Conservation (phyloP, 257 asterid genomes). For the Leonotis leonurus region DNA sequence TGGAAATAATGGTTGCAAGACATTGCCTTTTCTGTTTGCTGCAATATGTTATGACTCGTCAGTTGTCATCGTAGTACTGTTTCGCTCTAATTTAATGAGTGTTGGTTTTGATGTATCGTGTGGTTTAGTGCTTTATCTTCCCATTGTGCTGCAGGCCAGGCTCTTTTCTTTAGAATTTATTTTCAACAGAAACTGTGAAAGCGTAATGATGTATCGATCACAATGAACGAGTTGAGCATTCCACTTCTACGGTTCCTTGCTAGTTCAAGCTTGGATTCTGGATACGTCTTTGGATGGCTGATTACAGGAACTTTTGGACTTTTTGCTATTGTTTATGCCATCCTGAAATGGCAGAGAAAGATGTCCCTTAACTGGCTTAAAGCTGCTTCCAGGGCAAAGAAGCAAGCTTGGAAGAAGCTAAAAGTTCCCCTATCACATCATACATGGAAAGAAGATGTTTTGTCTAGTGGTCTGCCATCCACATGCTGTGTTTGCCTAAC, state of each 20-base stretch:
- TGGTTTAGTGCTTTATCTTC: neutral
- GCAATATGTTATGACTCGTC: neutral
- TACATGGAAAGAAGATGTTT: slow-evolving; percentile 62
- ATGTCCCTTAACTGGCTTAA: slow-evolving; percentile 78
- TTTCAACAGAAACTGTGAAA: slow-evolving; percentile 5
- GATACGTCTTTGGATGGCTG: slow-evolving; percentile 54
- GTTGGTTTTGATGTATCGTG: too few species aligned
- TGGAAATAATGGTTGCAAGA: neutral
- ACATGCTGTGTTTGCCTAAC: slow-evolving; percentile 74
- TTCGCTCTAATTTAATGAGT: too few species aligned
- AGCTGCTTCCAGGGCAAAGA: slow-evolving; percentile 83
- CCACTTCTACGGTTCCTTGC: slow-evolving; percentile 46
- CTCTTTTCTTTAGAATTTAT: slow-evolving; percentile 5
- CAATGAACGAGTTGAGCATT: slow-evolving; percentile 51
- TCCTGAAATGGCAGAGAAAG: slow-evolving; percentile 66
- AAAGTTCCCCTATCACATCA: slow-evolving; percentile 71
- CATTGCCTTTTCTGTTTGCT: neutral
- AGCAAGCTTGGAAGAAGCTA: slow-evolving; percentile 69
- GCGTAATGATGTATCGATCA: slow-evolving; percentile 27
- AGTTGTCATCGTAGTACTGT: too few species aligned
- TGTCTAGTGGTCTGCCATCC: slow-evolving; percentile 54
- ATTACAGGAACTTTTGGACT: slow-evolving; percentile 62
- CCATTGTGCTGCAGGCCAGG: slow-evolving; percentile 16
- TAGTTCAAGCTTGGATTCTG: slow-evolving; percentile 40
- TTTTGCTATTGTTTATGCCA: slow-evolving; percentile 50